Evolutionary conservation across 179 eudicot species (phyloP).

Genomic region (Silene coronaria): DNA sequence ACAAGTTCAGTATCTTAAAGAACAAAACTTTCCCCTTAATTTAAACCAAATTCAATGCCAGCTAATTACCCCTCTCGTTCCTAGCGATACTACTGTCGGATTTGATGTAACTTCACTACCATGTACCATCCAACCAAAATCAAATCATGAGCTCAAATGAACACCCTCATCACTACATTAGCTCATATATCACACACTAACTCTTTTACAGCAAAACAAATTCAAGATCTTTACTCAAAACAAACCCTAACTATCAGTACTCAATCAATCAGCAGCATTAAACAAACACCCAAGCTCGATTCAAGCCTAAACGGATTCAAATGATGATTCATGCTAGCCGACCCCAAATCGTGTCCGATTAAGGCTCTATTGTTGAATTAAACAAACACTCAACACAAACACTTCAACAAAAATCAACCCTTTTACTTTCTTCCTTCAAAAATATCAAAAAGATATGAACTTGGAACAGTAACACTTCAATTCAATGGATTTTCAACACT

Average conservation of each 20-base stretch:
- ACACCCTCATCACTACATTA: slow-evolving; percentile 12
- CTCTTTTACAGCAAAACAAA: background rate
- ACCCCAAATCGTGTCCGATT: no score
- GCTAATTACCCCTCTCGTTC: background rate
- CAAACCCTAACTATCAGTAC: slow-evolving; percentile 18
- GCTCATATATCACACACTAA: slow-evolving; percentile 15
- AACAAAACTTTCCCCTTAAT: background rate
- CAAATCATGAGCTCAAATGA: slow-evolving; percentile 15
- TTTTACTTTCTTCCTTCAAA: background rate
- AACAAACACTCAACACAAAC: background rate
- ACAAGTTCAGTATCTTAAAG: background rate
- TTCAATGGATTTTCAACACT: slow-evolving; percentile 21
- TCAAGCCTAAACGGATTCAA: no score
- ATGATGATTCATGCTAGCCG: no score
- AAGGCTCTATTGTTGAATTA: no score
- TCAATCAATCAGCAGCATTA: slow-evolving; percentile 8
- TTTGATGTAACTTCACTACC: slow-evolving; percentile 11
- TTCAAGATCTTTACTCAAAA: slow-evolving; percentile 17
- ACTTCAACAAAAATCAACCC: slow-evolving; percentile 10
- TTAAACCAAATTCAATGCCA: background rate
- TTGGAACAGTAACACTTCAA: slow-evolving; percentile 15
- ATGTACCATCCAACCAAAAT: slow-evolving; percentile 17
- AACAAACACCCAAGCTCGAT: no score
- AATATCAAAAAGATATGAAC: slow-evolving; percentile 13
- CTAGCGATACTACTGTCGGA: slow-evolving; percentile 8